Percentiles rank a stretch among this genome's conserved stretches.
Conservation (phyloP, 306 rosid species). For the Ziziphus jujuba region DNA sequence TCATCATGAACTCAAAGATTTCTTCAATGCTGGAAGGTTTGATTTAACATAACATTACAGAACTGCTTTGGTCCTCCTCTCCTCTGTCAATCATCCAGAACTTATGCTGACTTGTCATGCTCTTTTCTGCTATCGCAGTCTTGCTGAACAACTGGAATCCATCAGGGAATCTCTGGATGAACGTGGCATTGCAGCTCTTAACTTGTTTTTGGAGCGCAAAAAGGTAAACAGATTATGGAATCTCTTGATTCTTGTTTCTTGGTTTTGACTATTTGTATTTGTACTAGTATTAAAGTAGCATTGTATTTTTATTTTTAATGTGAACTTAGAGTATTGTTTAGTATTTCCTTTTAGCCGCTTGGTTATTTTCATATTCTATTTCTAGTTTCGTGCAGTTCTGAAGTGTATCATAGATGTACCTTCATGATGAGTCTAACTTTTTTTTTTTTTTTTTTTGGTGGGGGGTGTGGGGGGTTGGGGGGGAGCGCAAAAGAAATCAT, state of each 20-base stretch:
- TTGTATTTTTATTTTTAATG: too few relatives aligned
- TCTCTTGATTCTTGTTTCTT: constrained; percentile 22
- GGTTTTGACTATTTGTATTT: not conserved
- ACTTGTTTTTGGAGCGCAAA: constrained; percentile 73
- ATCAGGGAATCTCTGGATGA: constrained; percentile 67
- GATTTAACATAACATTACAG: constrained; percentile 24
- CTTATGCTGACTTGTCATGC: not conserved
- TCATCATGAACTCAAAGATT: constrained; percentile 91
- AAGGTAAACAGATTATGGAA: constrained; percentile 43
- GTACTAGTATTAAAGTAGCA: not conserved
- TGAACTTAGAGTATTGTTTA: too few relatives aligned
- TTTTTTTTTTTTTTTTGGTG: too few relatives aligned
- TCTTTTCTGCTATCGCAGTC: constrained; percentile 57
- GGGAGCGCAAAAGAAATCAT: too few relatives aligned
- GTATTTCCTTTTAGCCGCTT: too few relatives aligned
- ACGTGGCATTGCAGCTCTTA: constrained; percentile 54
- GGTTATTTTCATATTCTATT: not conserved
- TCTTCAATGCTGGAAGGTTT: constrained; percentile 99
- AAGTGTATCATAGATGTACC: constrained; percentile 1
- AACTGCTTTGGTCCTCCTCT: not conserved
- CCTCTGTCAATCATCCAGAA: constrained; percentile 2
- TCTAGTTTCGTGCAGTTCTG: not conserved
- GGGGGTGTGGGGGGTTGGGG: too few relatives aligned
- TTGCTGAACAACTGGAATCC: constrained; percentile 89
- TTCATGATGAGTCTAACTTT: too few relatives aligned